These are phyloP conservation scores for Leccinum barrowsii DNA, from an alignment of 768 basidiomycete genomes.

Conservation along the genomic window DNA sequence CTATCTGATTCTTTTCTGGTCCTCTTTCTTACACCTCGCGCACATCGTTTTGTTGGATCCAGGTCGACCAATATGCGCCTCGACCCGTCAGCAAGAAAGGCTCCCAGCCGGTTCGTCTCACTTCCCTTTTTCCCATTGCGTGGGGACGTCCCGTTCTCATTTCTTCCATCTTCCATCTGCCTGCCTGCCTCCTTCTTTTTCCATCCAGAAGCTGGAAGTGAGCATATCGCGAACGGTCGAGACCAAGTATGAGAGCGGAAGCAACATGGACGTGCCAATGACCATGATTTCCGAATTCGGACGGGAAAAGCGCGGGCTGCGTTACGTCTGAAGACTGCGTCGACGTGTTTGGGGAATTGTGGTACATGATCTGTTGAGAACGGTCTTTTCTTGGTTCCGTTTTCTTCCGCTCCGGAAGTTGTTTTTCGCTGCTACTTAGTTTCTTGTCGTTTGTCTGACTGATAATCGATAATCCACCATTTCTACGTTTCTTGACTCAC, in stretches of 20 bases:
- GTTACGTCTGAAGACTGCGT: too few species aligned
- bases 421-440: too few species aligned
- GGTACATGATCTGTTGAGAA: too few species aligned
- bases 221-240: conserved; percentile 15
- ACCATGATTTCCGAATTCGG: background rate
- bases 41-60: background rate
- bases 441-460: too few species aligned
- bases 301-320: background rate
- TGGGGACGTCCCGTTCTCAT: background rate
- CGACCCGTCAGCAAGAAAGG: background rate
- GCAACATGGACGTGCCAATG: background rate
- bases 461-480: too few species aligned
- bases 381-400: too few species aligned
- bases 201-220: conserved; percentile 16
- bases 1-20: too few species aligned
- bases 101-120: conserved; percentile 9
- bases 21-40: too few species aligned
- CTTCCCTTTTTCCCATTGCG: background rate
- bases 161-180: too few species aligned
- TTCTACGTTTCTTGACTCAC: background rate
- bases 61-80: background rate
- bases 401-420: too few species aligned
- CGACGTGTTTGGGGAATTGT: too few species aligned
- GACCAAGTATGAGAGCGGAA: conserved; percentile 12
- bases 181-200: background rate